phyloP scores from a whole-genome alignment of 1,139 yeast species.

The Saccharomyces hybrid region DNA sequence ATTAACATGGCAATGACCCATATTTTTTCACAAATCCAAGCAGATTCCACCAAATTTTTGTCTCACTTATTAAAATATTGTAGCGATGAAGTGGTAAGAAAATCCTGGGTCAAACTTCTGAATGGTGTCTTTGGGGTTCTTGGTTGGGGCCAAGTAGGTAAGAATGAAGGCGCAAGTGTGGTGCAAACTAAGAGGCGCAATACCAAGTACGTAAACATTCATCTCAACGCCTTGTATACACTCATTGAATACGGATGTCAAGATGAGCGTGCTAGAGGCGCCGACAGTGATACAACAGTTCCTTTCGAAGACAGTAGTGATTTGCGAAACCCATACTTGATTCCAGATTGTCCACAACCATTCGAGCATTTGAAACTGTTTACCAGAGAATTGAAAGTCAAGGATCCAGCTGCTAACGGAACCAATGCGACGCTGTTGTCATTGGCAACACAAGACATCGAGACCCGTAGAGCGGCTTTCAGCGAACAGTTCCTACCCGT shows the following conservation, averaged over 20 bases:
- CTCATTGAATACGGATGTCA: conserved; percentile 41
- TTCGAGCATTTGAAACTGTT: conserved; percentile 52
- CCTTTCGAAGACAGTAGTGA: conserved; percentile 13
- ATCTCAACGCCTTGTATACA: conserved; percentile 39
- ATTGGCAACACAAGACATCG: conserved; percentile 33
- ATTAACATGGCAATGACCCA: conserved; percentile 95
- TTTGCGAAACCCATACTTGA: conserved; percentile 42
- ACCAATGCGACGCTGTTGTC: conserved; percentile 10
- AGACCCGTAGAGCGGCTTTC: conserved; percentile 52
- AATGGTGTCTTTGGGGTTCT: conserved; percentile 50
- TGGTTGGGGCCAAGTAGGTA: conserved; percentile 44
- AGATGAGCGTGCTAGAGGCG: conserved; percentile 10
- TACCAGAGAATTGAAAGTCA: conserved; percentile 33
- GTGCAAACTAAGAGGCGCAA: conserved; percentile 20
- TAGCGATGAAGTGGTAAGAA: conserved; percentile 45
- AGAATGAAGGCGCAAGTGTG: conserved; percentile 18
- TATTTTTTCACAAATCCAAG: conserved; percentile 63
- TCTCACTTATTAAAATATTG: conserved; percentile 43
- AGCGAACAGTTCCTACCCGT: conserved; percentile 46
- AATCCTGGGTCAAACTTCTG: conserved; percentile 53
- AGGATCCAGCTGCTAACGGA: conserved; percentile 9
- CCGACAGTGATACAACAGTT: conserved; percentile 6
- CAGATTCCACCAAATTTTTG: conserved; percentile 60
- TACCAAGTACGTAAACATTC: conserved; percentile 14
- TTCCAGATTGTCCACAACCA: conserved; percentile 53